phyloP scores from a whole-genome alignment of 1,284 basidiomycete genomes.

The Ceratorhiza oryzae-sativae region DNA sequence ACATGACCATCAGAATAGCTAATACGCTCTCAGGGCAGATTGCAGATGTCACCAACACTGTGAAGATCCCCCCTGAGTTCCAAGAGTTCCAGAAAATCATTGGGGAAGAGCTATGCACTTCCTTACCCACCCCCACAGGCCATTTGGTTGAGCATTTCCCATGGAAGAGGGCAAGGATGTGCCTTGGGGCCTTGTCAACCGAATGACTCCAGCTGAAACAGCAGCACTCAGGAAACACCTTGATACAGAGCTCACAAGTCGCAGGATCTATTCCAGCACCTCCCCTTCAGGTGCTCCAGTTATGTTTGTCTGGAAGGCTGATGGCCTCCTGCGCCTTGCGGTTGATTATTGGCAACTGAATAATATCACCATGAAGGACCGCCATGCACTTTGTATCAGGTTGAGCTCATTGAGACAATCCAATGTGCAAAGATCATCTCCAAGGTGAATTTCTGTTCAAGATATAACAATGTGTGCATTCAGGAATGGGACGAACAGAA shows the following conservation, averaged over 20 bases:
- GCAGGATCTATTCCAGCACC: not conserved
- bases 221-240: not conserved
- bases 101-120: not conserved
- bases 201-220: not conserved
- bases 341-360: too few relatives aligned
- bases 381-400: too few relatives aligned
- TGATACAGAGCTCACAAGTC: not conserved
- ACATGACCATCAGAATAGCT: not conserved
- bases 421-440: not conserved
- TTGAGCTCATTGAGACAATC: too few relatives aligned
- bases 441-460: conserved; percentile 47
- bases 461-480: conserved; percentile 44
- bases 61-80: not conserved
- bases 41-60: not conserved
- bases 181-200: not conserved
- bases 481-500: conserved; percentile 32
- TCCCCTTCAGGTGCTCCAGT: too few relatives aligned
- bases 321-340: too few relatives aligned
- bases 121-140: not conserved
- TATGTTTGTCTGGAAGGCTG: too few relatives aligned
- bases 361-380: too few relatives aligned
- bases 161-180: not conserved
- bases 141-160: not conserved
- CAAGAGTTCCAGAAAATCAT: not conserved
- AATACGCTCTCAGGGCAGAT: too few relatives aligned